phyloP scores from a whole-genome alignment of 768 basidiomycete genomes.

The Pleurotus giganteus region DNA sequence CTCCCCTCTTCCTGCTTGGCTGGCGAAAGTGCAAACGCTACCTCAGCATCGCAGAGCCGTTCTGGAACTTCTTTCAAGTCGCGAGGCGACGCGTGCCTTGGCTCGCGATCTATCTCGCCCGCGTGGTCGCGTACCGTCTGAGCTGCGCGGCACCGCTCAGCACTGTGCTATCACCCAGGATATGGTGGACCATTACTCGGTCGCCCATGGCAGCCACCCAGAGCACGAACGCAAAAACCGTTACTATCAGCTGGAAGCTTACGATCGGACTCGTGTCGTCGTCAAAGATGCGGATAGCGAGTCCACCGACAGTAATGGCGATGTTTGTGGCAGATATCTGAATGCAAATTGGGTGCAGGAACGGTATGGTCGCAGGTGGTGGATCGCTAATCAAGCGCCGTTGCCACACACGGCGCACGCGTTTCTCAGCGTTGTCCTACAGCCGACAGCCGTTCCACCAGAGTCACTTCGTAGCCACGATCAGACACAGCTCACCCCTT shows the following conservation, averaged over 20 bases:
- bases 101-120: conserved; percentile 27
- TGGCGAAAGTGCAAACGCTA: conserved; percentile 20
- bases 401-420: conserved; percentile 66
- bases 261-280: conserved; percentile 78
- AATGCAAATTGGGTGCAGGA: conserved; percentile 90
- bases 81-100: conserved; percentile 31
- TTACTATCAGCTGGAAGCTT: conserved; percentile 72
- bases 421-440: conserved; percentile 70
- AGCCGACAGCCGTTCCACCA: conserved; percentile 39
- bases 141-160: conserved; percentile 17
- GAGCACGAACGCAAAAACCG: conserved; percentile 56
- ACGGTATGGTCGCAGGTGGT: conserved; percentile 66
- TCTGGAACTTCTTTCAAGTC: conserved; percentile 30
- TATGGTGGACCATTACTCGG: conserved; percentile 51
- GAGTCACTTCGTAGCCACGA: conserved; percentile 14
- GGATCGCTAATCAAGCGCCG: conserved; percentile 87
- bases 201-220: conserved; percentile 44
- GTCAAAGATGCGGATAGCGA: conserved; percentile 31
- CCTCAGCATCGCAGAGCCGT: conserved; percentile 24
- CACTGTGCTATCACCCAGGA: conserved; percentile 16
- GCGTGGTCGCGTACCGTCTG: not conserved
- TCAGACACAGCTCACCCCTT: conserved; percentile 17
- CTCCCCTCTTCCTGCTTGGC: conserved; percentile 27
- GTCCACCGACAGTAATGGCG: not conserved
- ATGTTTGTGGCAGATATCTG: conserved; percentile 52